Conservation (phyloP, 352 stramenopile species). For the Pythium dissotocum region DNA sequence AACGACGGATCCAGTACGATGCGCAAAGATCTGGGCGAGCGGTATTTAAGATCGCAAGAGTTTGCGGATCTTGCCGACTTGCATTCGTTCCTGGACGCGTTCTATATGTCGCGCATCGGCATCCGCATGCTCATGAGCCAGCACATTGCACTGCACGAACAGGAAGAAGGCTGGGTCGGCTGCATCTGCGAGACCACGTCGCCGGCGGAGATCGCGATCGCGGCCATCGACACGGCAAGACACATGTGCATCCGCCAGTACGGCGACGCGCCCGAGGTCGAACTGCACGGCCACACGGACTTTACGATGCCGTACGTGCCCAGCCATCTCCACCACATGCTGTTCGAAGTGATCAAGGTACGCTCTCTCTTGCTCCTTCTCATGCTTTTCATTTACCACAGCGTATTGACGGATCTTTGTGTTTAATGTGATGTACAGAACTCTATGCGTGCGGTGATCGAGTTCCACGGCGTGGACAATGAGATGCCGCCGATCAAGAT, state of each 20-base stretch:
- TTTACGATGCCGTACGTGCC: constrained; percentile 98
- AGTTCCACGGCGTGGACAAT: constrained; percentile 97
- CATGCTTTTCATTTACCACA: not conserved
- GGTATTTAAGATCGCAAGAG: constrained; percentile 75
- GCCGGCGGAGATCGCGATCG: constrained; percentile 95
- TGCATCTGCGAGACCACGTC: constrained; percentile 97
- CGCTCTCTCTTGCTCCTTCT: not conserved
- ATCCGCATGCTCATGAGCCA: constrained; percentile 99
- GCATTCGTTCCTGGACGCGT: constrained; percentile 98
- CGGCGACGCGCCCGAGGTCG: constrained; percentile 98
- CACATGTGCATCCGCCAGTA: constrained; percentile 99
- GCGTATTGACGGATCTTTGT: not conserved
- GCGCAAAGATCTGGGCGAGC: constrained; percentile 59
- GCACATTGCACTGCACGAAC: constrained; percentile 96
- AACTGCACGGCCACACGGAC: constrained; percentile 97
- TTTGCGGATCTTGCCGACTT: constrained; percentile 93
- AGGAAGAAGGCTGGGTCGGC: constrained; percentile 85
- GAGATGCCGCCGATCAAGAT: constrained; percentile 99
- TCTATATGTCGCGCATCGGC: constrained; percentile 99
- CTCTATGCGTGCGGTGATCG: constrained; percentile 97
- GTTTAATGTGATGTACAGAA: constrained; percentile 67
- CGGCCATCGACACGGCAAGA: constrained; percentile 96
- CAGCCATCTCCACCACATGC: constrained; percentile 97
- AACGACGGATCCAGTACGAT: constrained; percentile 23
- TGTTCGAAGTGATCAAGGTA: constrained; percentile 99